These are phyloP conservation scores for Solanum tarapatanum DNA, from an alignment of 257 asterid genomes.

Conservation along the genomic window DNA sequence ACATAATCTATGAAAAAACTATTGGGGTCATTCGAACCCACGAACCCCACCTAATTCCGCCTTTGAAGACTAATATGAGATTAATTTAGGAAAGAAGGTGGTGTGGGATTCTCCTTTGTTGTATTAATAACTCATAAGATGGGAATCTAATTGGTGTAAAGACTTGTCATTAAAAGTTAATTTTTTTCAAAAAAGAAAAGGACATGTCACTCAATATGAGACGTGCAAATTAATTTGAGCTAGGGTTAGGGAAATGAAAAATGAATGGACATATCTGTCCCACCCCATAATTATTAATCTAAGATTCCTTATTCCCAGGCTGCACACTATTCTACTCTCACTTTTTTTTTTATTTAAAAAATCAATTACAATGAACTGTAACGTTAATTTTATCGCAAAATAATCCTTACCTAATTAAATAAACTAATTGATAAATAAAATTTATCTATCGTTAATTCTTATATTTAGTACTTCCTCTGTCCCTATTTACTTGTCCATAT, in stretches of 20 bases:
- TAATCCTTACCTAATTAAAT: no score
- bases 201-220: background rate
- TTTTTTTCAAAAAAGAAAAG: background rate
- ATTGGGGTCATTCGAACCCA: no score
- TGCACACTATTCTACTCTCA: background rate
- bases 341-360: background rate
- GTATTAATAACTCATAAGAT: background rate
- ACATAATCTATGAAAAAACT: no score
- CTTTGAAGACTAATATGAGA: no score
- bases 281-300: background rate
- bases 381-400: no score
- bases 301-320: slow-evolving; percentile 7
- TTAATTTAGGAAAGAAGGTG: background rate
- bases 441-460: background rate
- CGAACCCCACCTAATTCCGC: no score
- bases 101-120: slow-evolving; percentile 4
- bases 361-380: background rate
- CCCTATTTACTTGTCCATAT: no score
- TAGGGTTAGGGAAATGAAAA: background rate
- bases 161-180: background rate
- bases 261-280: slow-evolving; percentile 4
- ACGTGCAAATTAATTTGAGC: background rate
- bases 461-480: no score
- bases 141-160: slow-evolving; percentile 25
- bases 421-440: background rate